phyloP scores from a whole-genome alignment of 2,329 filamentous ascomycete genomes.

The Colletotrichum viniferum region DNA sequence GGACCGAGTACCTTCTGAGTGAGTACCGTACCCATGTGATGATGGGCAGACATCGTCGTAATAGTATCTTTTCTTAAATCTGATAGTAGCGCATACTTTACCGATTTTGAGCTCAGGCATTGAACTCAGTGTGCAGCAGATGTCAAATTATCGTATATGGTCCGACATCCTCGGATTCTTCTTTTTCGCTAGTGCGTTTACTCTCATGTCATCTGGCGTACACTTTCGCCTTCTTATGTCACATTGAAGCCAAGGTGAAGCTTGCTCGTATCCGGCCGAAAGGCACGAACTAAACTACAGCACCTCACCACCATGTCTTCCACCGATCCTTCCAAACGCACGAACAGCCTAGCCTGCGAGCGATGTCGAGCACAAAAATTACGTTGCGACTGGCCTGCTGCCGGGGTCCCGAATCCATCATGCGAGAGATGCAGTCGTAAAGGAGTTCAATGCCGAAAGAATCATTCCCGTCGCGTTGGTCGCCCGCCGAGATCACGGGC shows the following conservation, averaged over 20 bases:
- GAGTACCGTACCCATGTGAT: background rate
- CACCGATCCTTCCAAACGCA: background rate
- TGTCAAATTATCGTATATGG: background rate
- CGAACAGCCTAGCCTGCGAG: background rate
- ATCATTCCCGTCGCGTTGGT: background rate
- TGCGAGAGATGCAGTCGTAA: background rate
- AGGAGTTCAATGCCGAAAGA: background rate
- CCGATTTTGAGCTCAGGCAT: background rate
- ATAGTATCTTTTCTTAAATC: background rate
- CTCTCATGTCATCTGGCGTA: background rate
- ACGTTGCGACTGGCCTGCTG: background rate
- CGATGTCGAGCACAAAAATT: background rate
- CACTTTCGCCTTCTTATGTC: background rate
- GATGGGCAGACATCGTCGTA: background rate
- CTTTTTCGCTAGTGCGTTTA: background rate
- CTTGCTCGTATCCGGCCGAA: background rate
- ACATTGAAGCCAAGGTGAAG: background rate
- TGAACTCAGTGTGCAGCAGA: background rate
- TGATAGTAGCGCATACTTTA: background rate
- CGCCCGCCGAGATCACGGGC: background rate
- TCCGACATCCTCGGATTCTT: background rate
- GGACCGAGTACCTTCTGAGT: background rate
- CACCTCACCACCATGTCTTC: background rate
- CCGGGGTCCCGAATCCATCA: background rate
- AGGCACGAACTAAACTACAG: background rate